Conservation (phyloP, 208 protist species). For the Kentomonas sorsogonicus region DNA sequence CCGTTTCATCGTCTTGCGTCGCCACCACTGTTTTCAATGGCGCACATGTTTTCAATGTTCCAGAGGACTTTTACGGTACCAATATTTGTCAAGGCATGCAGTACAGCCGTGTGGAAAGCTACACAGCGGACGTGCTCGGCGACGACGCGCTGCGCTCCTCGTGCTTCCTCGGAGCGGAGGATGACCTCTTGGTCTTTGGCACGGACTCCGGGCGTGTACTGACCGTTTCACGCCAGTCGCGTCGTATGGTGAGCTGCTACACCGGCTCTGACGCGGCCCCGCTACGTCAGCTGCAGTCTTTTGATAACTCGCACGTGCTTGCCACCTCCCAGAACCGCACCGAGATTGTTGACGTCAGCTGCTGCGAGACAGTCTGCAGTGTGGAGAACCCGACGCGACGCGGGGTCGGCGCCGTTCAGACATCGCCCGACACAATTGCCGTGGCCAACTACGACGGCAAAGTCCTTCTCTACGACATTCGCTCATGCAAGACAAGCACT, state of each 20-base stretch:
- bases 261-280: slow-evolving; percentile 15
- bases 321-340: slow-evolving; percentile 29
- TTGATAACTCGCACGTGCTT: slow-evolving; percentile 23
- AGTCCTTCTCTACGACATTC: slow-evolving; percentile 53
- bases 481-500: slow-evolving; percentile 18
- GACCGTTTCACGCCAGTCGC: slow-evolving; percentile 30
- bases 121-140: slow-evolving; percentile 6
- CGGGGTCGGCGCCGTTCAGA: slow-evolving; percentile 26
- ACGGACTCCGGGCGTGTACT: slow-evolving; percentile 11
- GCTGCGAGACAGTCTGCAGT: slow-evolving; percentile 8
- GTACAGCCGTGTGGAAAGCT: slow-evolving; percentile 8
- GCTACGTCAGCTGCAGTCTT: slow-evolving; percentile 24
- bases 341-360: slow-evolving; percentile 39
- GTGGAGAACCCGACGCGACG: slow-evolving; percentile 33
- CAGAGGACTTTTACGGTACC: not conserved
- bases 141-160: slow-evolving; percentile 24
- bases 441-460: slow-evolving; percentile 68
- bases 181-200: slow-evolving; percentile 16
- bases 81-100: too few species aligned
- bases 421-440: slow-evolving; percentile 23
- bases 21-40: not conserved
- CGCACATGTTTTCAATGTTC: not conserved
- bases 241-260: slow-evolving; percentile 24
- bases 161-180: slow-evolving; percentile 40
- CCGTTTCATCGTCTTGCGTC: not conserved